phyloP scores from a whole-genome alignment of 805 yeast species.

The Blastobotrys attinorum region DNA sequence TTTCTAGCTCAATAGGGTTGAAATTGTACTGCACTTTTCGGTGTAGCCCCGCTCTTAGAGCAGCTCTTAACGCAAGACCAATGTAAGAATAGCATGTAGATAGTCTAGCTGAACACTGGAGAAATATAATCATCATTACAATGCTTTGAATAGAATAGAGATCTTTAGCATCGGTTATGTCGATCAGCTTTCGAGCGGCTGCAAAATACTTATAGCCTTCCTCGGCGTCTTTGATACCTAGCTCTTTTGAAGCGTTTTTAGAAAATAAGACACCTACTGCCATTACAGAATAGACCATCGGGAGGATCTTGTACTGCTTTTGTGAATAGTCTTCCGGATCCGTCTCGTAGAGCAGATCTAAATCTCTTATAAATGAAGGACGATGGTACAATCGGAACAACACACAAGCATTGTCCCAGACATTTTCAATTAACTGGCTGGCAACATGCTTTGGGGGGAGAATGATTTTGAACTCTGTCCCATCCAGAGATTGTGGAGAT shows the following conservation, averaged over 20 bases:
- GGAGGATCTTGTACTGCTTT: slow-evolving; percentile 66
- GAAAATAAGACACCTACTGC: slow-evolving; percentile 78
- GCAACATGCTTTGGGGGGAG: slow-evolving; percentile 74
- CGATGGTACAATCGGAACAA: slow-evolving; percentile 79
- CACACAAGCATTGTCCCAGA: slow-evolving; percentile 84
- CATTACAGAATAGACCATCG: slow-evolving; percentile 76
- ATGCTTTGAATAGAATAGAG: slow-evolving; percentile 76
- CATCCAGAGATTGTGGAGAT: slow-evolving; percentile 13
- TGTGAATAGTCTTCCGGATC: slow-evolving; percentile 67
- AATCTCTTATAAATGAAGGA: slow-evolving; percentile 66
- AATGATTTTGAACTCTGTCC: slow-evolving; percentile 51
- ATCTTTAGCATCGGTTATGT: slow-evolving; percentile 78
- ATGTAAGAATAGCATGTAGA: slow-evolving; percentile 85
- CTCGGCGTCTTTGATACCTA: slow-evolving; percentile 30
- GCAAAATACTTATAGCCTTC: slow-evolving; percentile 76
- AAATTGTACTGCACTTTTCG: slow-evolving; percentile 55
- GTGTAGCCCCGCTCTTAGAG: slow-evolving; percentile 76
- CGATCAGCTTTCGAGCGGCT: slow-evolving; percentile 72
- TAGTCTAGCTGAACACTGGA: slow-evolving; percentile 82
- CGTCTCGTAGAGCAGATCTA: slow-evolving; percentile 67
- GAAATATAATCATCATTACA: slow-evolving; percentile 75
- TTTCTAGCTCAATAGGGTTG: slow-evolving; percentile 75
- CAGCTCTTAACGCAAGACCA: slow-evolving; percentile 79
- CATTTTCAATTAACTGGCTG: slow-evolving; percentile 57
- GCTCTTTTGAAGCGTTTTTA: slow-evolving; percentile 37